Base-by-base conservation (phyloP, 2,329 filamentous ascomycete genomes). In the Acarospora socialis region DNA sequence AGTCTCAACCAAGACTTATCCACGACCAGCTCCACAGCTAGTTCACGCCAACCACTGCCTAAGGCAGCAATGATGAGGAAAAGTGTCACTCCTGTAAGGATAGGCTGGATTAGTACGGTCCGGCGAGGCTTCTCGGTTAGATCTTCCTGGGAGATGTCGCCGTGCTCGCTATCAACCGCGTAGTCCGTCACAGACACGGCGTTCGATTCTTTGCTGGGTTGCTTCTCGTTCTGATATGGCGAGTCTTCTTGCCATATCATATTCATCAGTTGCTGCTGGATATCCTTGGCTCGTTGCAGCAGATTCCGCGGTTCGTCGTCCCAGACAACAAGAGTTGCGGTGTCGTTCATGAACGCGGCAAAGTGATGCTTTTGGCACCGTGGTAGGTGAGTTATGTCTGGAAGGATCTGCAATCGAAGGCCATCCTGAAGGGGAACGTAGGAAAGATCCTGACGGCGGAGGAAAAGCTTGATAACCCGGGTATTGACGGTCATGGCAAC, bases 401-500 rank as follows among this genome's bases (percentile, higher is more conserved):
- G 65, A 14, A 79, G 55, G 4, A 79, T 67, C 45, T 80, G 75
- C 5, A 79, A 53, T 16, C 67, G 66, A 12, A 76, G 60, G 3
- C 68, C 70, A 32, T 66, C 59, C 10, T 61, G 52, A 10, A 79
- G 55, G 7, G 74, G 70, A 7, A 79, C 68, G 41, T 66, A 73
- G 10, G 67, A 56, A 14, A 57, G 42, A 14, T 62, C 56, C 27
- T 57, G 62, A 29, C 60, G 54, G 35, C 64, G 55, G 5, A 77
- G 55, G 39, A 79, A 65, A 17, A 73, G 60, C 41, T 69, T 67
- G 45, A 78, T 73, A 23, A 77, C 66, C 36, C 65, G 61, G 3
- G 73, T 78, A 46, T 70, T 75, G 40, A 78, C 61, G 3, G 75
- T 80, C 66, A 79, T 75, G 30, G 73, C 73, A 44, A 66, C 71